These are phyloP conservation scores for Aurinia saxatilis DNA, from an alignment of 345 rosid species.

Conservation along the genomic window DNA sequence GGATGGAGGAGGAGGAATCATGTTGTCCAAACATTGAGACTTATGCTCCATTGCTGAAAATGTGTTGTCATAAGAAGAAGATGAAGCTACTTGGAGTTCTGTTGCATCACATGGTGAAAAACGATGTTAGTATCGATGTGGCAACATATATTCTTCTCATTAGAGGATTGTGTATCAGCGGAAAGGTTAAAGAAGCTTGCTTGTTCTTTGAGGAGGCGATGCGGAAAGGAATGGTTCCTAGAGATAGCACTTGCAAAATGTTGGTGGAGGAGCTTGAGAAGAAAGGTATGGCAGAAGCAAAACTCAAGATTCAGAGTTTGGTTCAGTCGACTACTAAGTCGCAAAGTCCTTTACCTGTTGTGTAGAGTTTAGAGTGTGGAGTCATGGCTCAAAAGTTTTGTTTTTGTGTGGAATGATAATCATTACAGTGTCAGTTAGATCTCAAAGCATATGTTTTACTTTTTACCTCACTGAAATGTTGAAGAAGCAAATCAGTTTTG, in stretches of 20 bases:
- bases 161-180: constrained; percentile 46
- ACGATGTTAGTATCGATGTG: constrained; percentile 52
- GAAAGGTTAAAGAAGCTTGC: constrained; percentile 57
- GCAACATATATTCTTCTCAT: constrained; percentile 54
- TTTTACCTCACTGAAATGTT: not conserved
- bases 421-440: not conserved
- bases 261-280: constrained; percentile 49
- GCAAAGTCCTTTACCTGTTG: not conserved
- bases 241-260: constrained; percentile 38
- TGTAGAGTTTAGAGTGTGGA: constrained; percentile 6
- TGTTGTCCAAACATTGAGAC: constrained; percentile 56
- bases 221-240: constrained; percentile 58
- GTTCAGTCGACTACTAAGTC: constrained; percentile 17
- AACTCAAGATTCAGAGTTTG: constrained; percentile 42
- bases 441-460: not conserved
- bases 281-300: constrained; percentile 40
- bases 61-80: constrained; percentile 64
- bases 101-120: constrained; percentile 61
- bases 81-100: constrained; percentile 55
- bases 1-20: constrained; percentile 50
- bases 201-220: constrained; percentile 59
- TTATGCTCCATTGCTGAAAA: constrained; percentile 59
- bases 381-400: constrained; percentile 13
- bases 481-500: not conserved
- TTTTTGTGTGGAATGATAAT: not conserved